Evolutionary conservation across 257 asterid genomes (phyloP).

Genomic region (Penstemon eatonii): DNA sequence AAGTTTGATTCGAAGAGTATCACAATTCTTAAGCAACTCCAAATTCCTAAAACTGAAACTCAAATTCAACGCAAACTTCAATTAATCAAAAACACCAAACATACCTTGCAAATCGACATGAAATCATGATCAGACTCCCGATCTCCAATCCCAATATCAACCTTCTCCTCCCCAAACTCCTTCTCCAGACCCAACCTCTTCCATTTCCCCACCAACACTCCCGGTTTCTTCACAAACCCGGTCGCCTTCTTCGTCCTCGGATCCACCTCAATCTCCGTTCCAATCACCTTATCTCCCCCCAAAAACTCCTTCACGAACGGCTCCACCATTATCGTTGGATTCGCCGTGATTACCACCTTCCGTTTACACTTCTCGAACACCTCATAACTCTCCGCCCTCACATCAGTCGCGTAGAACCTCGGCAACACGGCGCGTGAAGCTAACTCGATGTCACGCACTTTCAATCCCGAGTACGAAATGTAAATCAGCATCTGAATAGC

Average conservation of each 20-base stretch:
- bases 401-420: conserved; percentile 80
- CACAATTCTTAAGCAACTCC: neutral
- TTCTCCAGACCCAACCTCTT: conserved; percentile 63
- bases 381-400: conserved; percentile 75
- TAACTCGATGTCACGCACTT: conserved; percentile 84
- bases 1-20: neutral
- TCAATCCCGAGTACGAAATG: conserved; percentile 78
- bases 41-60: too few relatives aligned
- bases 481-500: conserved; percentile 85
- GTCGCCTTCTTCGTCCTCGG: conserved; percentile 86
- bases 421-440: conserved; percentile 87
- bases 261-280: conserved; percentile 95
- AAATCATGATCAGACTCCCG: conserved; percentile 91
- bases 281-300: conserved; percentile 91
- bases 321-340: conserved; percentile 94
- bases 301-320: conserved; percentile 85
- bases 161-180: conserved; percentile 85
- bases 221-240: conserved; percentile 81
- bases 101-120: conserved; percentile 95
- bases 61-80: neutral
- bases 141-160: conserved; percentile 89
- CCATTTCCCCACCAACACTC: conserved; percentile 91
- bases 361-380: conserved; percentile 76
- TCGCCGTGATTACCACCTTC: conserved; percentile 90
- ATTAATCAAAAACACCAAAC: neutral